Conservation (phyloP, 1,139 yeast species). For the Groenewaldozyma sp. region DNA sequence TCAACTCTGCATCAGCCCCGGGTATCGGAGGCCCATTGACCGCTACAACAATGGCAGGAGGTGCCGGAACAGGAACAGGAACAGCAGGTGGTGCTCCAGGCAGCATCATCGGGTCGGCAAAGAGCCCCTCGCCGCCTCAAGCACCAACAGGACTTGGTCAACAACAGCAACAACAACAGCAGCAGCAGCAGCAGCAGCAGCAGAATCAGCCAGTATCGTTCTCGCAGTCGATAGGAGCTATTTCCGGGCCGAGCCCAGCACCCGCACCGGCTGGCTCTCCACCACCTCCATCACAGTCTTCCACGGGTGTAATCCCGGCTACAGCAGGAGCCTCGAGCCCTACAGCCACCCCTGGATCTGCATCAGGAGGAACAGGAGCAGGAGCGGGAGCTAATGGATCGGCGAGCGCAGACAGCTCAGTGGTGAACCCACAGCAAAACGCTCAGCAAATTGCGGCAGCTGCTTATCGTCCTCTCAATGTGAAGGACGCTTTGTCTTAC, state of each 20-base stretch:
- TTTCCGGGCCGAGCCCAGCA: neutral
- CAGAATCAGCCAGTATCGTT: slow-evolving; percentile 6
- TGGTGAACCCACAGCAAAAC: too few species aligned
- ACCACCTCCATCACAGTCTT: slow-evolving; percentile 10
- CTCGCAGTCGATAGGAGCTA: neutral
- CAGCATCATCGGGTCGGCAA: too few species aligned
- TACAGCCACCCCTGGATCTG: too few species aligned
- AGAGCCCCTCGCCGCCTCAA: neutral
- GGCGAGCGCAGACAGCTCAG: too few species aligned
- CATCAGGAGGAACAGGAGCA: too few species aligned
- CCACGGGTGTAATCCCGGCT: too few species aligned
- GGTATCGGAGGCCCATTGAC: neutral
- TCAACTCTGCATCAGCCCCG: too few species aligned
- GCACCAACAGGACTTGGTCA: slow-evolving; percentile 6
- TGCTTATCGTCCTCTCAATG: slow-evolving; percentile 81
- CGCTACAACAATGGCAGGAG: neutral
- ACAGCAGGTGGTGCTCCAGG: slow-evolving; percentile 3
- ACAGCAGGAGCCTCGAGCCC: too few species aligned
- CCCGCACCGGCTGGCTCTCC: slow-evolving; percentile 16
- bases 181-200: slow-evolving; percentile 12
- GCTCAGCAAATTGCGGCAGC: slow-evolving; percentile 24
- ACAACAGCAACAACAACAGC: slow-evolving; percentile 13
- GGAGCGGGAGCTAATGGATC: too few species aligned
- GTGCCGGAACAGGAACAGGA: slow-evolving; percentile 4
- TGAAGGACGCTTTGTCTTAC: slow-evolving; percentile 90